Percentiles rank a stretch among this genome's conserved stretches.
Conservation (phyloP, 75 land plant genomes). For the Cryptomeria japonica region DNA sequence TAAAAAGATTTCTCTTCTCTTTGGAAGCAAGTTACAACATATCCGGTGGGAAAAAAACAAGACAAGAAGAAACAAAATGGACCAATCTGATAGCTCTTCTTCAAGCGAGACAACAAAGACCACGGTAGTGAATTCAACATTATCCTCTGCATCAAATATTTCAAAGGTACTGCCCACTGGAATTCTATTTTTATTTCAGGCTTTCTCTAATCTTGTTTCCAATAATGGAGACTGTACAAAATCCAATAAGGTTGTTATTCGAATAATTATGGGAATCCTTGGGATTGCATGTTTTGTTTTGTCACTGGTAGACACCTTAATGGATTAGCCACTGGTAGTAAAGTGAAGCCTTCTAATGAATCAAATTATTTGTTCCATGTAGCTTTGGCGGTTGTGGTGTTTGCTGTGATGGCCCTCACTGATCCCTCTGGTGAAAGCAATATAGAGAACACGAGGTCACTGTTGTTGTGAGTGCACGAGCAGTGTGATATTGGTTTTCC, state of each 20-base stretch:
- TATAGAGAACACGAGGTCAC: too few relatives aligned
- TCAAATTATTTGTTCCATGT: not conserved
- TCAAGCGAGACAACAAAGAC: not conserved
- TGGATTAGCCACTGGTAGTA: not conserved
- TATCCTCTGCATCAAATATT: too few relatives aligned
- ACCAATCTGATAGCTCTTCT: not conserved
- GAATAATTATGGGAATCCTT: not conserved
- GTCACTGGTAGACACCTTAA: not conserved
- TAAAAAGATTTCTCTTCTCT: not conserved
- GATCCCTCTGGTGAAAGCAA: too few relatives aligned
- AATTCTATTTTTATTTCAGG: not conserved
- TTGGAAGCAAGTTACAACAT: not conserved
- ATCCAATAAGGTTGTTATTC: not conserved
- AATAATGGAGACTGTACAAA: not conserved
- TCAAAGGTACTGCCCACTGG: not conserved
- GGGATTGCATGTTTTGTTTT: not conserved
- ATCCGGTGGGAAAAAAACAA: not conserved
- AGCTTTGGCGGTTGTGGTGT: not conserved
- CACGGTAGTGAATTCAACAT: not conserved
- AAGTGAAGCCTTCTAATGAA: not conserved
- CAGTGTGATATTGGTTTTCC: too few relatives aligned
- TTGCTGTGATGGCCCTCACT: conserved; percentile 3
- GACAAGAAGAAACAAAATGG: not conserved
- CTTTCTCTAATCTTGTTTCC: not conserved
- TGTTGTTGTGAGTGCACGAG: too few relatives aligned